A percentile compares a stretch with the other conserved stretches of the same genome.
Evolutionary conservation across 148 eudicot genomes (phyloP).

Genomic region (Heliosperma pusillum): DNA sequence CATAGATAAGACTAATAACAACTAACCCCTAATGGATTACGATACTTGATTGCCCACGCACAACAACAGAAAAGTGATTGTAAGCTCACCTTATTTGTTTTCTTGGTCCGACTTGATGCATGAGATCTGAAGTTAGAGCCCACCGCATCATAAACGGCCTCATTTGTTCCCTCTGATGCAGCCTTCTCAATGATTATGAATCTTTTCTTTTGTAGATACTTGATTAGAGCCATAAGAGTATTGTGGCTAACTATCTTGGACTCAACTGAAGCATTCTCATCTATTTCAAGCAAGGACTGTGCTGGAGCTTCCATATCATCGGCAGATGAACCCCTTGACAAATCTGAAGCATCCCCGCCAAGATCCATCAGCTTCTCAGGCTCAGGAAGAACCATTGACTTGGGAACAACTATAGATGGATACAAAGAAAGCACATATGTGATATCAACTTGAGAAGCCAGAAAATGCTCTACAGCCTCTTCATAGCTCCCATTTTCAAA

Average conservation of each 20-base stretch:
- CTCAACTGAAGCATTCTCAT: conserved; percentile 65
- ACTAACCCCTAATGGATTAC: not conserved
- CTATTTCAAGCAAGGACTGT: conserved; percentile 42
- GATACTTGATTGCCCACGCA: not conserved
- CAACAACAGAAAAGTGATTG: conserved; percentile 8
- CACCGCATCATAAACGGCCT: conserved; percentile 89
- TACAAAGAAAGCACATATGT: conserved; percentile 88
- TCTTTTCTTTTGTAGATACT: conserved; percentile 90
- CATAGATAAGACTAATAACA: not conserved
- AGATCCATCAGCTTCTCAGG: conserved; percentile 72
- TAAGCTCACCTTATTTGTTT: conserved; percentile 61
- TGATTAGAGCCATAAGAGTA: conserved; percentile 87
- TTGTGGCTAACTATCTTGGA: conserved; percentile 91
- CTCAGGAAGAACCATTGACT: conserved; percentile 62
- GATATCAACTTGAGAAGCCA: conserved; percentile 91
- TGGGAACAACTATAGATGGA: conserved; percentile 78
- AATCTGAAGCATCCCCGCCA: conserved; percentile 53
- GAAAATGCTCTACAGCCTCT: conserved; percentile 96
- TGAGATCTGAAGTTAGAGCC: conserved; percentile 59
- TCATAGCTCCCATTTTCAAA: conserved; percentile 97
- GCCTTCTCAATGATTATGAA: conserved; percentile 76
- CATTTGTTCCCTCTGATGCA: conserved; percentile 94
- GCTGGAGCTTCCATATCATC: conserved; percentile 82
- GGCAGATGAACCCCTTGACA: conserved; percentile 74
- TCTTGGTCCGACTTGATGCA: conserved; percentile 54